Conservation (phyloP, 176 grass and related monocot species). For the Urochloa ruziziensis region DNA sequence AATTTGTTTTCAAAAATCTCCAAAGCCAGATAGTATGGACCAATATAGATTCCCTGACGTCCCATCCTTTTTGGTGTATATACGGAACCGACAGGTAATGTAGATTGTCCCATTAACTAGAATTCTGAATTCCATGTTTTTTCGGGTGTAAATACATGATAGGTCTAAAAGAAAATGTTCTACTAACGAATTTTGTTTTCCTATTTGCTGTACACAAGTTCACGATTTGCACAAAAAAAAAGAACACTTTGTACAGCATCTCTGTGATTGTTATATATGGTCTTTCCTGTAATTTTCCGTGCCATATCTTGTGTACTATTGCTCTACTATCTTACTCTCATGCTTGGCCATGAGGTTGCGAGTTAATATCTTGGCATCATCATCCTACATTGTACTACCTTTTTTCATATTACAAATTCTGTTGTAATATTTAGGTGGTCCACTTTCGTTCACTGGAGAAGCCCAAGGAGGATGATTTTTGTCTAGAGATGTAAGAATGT, state of each 20-base stretch:
- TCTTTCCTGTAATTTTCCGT: constrained; percentile 20
- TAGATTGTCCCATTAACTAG: not conserved
- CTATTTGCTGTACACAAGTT: not conserved
- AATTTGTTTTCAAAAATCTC: constrained; percentile 84
- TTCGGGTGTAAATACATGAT: not conserved
- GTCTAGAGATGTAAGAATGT: constrained; percentile 80
- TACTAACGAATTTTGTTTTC: not conserved
- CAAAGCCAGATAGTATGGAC: constrained; percentile 51
- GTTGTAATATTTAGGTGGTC: constrained; percentile 71
- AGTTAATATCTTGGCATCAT: not conserved
- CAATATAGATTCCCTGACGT: constrained; percentile 78
- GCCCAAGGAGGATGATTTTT: constrained; percentile 94
- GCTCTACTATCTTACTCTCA: too few species aligned
- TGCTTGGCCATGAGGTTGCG: not conserved
- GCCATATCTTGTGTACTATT: not conserved
- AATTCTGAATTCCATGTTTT: not conserved
- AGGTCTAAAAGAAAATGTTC: not conserved
- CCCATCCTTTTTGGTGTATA: constrained; percentile 90
- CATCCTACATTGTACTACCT: not conserved
- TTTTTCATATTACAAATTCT: constrained; percentile 26
- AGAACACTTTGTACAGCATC: not conserved
- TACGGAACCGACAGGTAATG: constrained; percentile 86
- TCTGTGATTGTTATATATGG: constrained; percentile 21
- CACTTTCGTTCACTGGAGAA: constrained; percentile 94
- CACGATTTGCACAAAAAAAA: not conserved